A percentile compares a stretch with the other conserved stretches of the same genome.
These are phyloP conservation scores for Epichloe hybrida DNA, from an alignment of 2,329 filamentous ascomycete genomes.

Conservation along the genomic window DNA sequence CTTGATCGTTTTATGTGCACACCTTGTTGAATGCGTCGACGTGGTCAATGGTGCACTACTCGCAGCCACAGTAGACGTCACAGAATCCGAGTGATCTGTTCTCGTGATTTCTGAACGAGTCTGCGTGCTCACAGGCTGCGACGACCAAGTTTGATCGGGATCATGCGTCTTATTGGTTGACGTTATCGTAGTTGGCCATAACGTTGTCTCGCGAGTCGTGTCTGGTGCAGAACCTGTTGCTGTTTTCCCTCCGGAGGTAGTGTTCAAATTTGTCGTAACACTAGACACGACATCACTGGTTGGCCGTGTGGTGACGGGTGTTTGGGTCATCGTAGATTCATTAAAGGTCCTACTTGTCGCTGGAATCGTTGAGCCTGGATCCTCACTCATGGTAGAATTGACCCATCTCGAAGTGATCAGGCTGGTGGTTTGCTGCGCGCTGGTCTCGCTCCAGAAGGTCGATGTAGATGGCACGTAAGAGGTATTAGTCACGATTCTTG, in stretches of 20 bases:
- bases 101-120: neutral
- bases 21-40: neutral
- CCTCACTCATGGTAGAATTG: neutral
- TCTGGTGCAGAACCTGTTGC: neutral
- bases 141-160: neutral
- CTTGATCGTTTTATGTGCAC: neutral
- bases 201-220: neutral
- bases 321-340: neutral
- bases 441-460: neutral
- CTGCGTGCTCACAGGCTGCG: neutral
- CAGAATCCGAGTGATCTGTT: neutral
- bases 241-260: neutral
- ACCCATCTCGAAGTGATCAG: neutral
- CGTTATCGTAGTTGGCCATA: neutral
- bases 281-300: neutral
- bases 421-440: neutral
- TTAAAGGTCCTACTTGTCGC: neutral
- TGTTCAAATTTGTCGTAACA: neutral
- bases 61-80: neutral
- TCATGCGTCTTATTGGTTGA: neutral
- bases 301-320: neutral
- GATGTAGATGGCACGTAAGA: neutral
- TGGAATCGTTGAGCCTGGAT: neutral
- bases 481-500: neutral
- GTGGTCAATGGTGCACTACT: neutral